Percentiles rank a stretch among this genome's conserved stretches.
Evolutionary conservation across 495 filamentous ascomycete genomes (phyloP).

Genomic region (Paragyromitra xinjiangensis): DNA sequence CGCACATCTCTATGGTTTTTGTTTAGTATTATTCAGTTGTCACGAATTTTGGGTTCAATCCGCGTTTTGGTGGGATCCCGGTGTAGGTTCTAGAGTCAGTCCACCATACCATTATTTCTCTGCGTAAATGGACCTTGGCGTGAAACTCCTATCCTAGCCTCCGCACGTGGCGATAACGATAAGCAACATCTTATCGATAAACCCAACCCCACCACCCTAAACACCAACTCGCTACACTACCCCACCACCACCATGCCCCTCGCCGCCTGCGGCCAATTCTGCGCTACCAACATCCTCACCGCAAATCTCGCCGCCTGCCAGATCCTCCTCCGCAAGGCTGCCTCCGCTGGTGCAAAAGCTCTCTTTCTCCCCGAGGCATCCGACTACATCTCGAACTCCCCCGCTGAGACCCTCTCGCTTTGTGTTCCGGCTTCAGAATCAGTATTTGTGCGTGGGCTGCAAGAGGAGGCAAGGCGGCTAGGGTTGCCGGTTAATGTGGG

Average conservation of each 20-base stretch:
- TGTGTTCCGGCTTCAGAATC: constrained; percentile 65
- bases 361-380: constrained; percentile 59
- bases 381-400: constrained; percentile 61
- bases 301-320: constrained; percentile 49
- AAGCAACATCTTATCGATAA: constrained; percentile 1
- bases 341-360: constrained; percentile 58
- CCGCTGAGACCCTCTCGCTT: constrained; percentile 76
- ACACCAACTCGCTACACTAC: not conserved
- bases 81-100: not conserved
- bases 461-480: constrained; percentile 68
- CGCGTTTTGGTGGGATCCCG: too few species aligned
- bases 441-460: constrained; percentile 65
- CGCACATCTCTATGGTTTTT: too few species aligned
- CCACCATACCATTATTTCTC: not conserved
- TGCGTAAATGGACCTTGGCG: not conserved
- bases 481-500: constrained; percentile 83
- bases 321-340: constrained; percentile 37
- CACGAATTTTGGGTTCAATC: too few species aligned
- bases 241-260: constrained; percentile 41
- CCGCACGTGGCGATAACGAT: constrained; percentile 1
- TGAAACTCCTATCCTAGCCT: not conserved
- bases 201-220: not conserved
- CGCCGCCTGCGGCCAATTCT: constrained; percentile 54
- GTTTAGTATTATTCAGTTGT: too few species aligned
- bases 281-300: constrained; percentile 42